Evolutionary conservation across 345 rosid species (phyloP), one percentile per base, ranked within the genome.

Genomic region (Citrus australasica): DNA sequence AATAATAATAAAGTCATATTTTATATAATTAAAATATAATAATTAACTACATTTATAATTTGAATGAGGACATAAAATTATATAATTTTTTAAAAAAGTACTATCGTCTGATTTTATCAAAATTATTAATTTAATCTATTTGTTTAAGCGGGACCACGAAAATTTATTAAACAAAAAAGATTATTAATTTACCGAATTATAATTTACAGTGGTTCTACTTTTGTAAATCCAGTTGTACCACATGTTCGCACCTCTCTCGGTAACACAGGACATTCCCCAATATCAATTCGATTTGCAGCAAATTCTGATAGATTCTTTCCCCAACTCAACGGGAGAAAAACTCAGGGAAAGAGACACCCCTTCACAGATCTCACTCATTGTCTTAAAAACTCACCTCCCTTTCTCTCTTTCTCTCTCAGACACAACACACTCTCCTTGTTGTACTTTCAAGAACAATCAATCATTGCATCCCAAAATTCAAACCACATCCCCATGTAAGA

Each of bases 401-500:
- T 16, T 51, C 55, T 51, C 55, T 16, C 6, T 48, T 4, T 4
- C 7, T 16, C 58, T 53, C 58, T 51, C 55, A 16, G 56, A 19
- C 58, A 17, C 22, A 53, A 17, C 74, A 24, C 67, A 58, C 21
- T 42, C 16, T n/a, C 28, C n/a, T 74, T 63, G 42, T 63, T 74
- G 42, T 74, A 63, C 77, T 28, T 27, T 21, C 30, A 62, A 22
- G 69, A 19, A 74, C 69, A 63, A 74, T 42, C 60, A 33, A 13
- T 46, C 37, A 62, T 27, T 74, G 79, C 78, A 51, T 53, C 63
- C 6, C 25, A 19, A 51, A 28, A 16, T 53, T 71, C 35, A 25
- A 53, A 48, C 79, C 17, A 27, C 77, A 33, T 25, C 73, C 48
- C 53, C n/a, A 32, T 17, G 58, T 62, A 65, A 79, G 79, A 77